Percentiles rank a stretch among this genome's conserved stretches.
Conservation (phyloP, 768 basidiomycete genomes). For the Suillus sp. region DNA sequence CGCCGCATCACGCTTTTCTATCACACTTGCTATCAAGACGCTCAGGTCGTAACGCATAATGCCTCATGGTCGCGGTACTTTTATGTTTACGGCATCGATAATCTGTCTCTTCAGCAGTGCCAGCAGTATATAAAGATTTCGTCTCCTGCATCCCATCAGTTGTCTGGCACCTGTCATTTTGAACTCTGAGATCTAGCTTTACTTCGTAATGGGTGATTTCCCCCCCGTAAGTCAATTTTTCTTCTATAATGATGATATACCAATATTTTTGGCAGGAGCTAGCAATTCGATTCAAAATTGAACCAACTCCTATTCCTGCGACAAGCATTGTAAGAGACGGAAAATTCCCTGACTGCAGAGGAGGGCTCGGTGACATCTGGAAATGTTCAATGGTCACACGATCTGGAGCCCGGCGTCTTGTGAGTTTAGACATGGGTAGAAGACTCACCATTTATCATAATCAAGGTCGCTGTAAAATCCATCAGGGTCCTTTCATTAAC, state of each 20-base stretch:
- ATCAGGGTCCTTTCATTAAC: background rate
- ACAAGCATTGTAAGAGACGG: background rate
- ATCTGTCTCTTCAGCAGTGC: background rate
- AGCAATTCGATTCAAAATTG: background rate
- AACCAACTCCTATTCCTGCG: background rate
- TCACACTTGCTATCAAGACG: background rate
- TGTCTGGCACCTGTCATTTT: background rate
- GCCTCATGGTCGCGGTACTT: background rate
- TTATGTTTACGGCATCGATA: background rate
- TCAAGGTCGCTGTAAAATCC: slow-evolving; percentile 14
- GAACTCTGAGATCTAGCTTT: background rate
- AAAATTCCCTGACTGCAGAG: background rate
- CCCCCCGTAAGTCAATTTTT: background rate
- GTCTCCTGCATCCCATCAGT: background rate
- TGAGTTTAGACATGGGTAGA: background rate
- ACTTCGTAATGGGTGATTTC: background rate
- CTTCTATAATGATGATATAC: background rate
- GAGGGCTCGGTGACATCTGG: slow-evolving; percentile 13
- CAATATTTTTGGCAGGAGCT: background rate
- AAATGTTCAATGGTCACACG: slow-evolving; percentile 6
- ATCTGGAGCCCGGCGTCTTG: background rate
- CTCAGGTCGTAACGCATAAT: background rate
- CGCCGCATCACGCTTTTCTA: background rate
- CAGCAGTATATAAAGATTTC: background rate
- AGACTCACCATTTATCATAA: background rate